These are phyloP conservation scores for Simplicillium aogashimaense DNA, from an alignment of 2,329 filamentous ascomycete species.

Conservation along the genomic window DNA sequence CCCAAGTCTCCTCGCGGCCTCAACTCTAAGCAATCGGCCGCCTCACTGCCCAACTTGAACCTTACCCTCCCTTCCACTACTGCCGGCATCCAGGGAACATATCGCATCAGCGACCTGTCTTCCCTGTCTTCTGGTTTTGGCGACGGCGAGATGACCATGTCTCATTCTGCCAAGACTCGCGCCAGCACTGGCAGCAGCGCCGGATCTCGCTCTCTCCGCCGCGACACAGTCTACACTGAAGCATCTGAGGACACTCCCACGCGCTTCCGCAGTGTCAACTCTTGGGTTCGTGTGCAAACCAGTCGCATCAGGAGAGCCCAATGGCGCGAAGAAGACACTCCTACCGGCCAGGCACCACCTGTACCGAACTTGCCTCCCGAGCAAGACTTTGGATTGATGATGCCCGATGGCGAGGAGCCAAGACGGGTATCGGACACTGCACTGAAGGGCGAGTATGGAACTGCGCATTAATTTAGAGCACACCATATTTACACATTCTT, in stretches of 20 bases:
- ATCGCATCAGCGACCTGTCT: constrained; percentile 40
- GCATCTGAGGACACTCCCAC: constrained; percentile 43
- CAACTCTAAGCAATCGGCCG: constrained; percentile 3
- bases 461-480: too few species aligned
- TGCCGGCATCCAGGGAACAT: constrained; percentile 13
- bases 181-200: constrained; percentile 5
- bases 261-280: constrained; percentile 47
- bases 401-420: constrained; percentile 37
- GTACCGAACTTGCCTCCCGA: constrained; percentile 32
- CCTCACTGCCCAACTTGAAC: constrained; percentile 3
- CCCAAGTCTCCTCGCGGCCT: not conserved
- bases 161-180: constrained; percentile 16
- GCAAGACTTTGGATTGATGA: constrained; percentile 39
- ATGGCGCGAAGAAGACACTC: constrained; percentile 20
- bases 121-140: constrained; percentile 57
- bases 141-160: constrained; percentile 47
- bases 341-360: constrained; percentile 23
- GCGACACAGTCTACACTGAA: constrained; percentile 43
- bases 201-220: constrained; percentile 8
- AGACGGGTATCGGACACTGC: constrained; percentile 25
- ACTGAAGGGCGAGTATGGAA: not conserved
- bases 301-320: constrained; percentile 39
- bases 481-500: not conserved
- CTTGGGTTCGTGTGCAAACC: constrained; percentile 57
- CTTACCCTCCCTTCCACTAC: constrained; percentile 24